Evolutionary conservation across 2,329 filamentous ascomycete genomes (phyloP), one percentile per base, ranked within the genome.

Genomic region (Colletotrichum nymphaeae): DNA sequence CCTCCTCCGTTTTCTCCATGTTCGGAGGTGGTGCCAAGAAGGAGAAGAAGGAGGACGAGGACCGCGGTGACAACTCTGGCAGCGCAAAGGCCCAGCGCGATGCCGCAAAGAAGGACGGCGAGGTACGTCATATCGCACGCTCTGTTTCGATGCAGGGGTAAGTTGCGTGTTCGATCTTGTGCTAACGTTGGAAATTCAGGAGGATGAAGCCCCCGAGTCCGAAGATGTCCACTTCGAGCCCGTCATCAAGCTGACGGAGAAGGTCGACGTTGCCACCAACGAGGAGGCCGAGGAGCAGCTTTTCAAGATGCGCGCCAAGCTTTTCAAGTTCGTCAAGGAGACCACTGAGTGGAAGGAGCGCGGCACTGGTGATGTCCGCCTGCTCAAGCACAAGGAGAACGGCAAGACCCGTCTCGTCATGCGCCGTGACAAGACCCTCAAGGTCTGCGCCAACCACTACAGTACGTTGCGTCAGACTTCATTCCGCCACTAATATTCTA

Each of bases 361-460:
- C 82, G 97, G 97, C 77, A 98, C 97, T 77, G 97, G 97, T 80
- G 96, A 98, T 80, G 95, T 98, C 76, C 92, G 96, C 81, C 90
- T 99, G 85, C 89, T 99, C 83, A 98, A 98, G 92, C 97, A 99
- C 90, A 97, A 95, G 91, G 95, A 98, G 89, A 98, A 98, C 84
- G 92, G 93, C 86, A 98, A 98, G 93, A 98, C 95, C 73, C 92
- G 97, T 79, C 89, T 99, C 80, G 97, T 99, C 79, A 99, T 99
- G 97, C 94, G 97, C 84, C 92, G 97, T 83, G 97, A 99, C 89
- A 98, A 98, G 94, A 99, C 97, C 75, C 92, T 98, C 88, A 99
- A 99, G 91, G 97, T 99, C 86, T 99, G 97, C 93, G 97, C 97
- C 83, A 99, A 99, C 90, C 97, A 99, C 90, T 99, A 99, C 87